A percentile compares a stretch with the other conserved stretches of the same genome.
Evolutionary conservation across 1,139 yeast genomes (phyloP).

Genomic region (Suhomyces panamericanus): DNA sequence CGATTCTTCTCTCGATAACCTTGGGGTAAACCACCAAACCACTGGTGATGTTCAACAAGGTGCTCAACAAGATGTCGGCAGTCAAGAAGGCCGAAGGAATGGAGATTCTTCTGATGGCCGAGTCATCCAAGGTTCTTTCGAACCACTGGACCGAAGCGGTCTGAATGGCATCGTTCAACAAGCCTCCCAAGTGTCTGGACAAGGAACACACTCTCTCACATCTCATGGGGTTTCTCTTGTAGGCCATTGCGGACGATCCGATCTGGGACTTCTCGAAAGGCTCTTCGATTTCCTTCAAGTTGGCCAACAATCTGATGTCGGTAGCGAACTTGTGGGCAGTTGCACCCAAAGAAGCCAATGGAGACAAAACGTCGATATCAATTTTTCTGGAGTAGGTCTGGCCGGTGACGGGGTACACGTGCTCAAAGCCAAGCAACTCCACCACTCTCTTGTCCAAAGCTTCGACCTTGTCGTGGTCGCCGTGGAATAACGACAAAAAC

Average conservation of each 20-base stretch:
- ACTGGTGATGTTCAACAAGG: slow-evolving; percentile 86
- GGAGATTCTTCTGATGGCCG: slow-evolving; percentile 96
- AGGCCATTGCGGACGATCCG: slow-evolving; percentile 99
- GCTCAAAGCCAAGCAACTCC: slow-evolving; percentile 88
- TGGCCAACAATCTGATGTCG: slow-evolving; percentile 92
- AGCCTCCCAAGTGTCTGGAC: slow-evolving; percentile 90
- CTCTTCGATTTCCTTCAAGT: slow-evolving; percentile 95
- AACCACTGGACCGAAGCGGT: slow-evolving; percentile 99
- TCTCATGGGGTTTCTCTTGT: slow-evolving; percentile 99
- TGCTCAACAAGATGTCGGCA: slow-evolving; percentile 88
- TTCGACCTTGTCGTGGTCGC: slow-evolving; percentile 96
- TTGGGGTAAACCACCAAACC: slow-evolving; percentile 98
- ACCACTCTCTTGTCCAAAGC: slow-evolving; percentile 87
- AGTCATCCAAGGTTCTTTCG: slow-evolving; percentile 97
- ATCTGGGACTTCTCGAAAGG: slow-evolving; percentile 98
- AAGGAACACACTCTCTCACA: slow-evolving; percentile 97
- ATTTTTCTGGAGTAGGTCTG: slow-evolving; percentile 98
- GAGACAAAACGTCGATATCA: slow-evolving; percentile 90
- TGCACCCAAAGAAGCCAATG: slow-evolving; percentile 94
- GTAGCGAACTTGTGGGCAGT: slow-evolving; percentile 98
- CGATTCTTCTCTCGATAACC: slow-evolving; percentile 95
- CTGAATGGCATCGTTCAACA: slow-evolving; percentile 89
- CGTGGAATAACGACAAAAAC: slow-evolving; percentile 90
- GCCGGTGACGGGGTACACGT: slow-evolving; percentile 96
- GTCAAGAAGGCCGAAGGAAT: slow-evolving; percentile 96